Conservation (phyloP, 768 basidiomycete genomes). For the Tulasnella sp. region DNA sequence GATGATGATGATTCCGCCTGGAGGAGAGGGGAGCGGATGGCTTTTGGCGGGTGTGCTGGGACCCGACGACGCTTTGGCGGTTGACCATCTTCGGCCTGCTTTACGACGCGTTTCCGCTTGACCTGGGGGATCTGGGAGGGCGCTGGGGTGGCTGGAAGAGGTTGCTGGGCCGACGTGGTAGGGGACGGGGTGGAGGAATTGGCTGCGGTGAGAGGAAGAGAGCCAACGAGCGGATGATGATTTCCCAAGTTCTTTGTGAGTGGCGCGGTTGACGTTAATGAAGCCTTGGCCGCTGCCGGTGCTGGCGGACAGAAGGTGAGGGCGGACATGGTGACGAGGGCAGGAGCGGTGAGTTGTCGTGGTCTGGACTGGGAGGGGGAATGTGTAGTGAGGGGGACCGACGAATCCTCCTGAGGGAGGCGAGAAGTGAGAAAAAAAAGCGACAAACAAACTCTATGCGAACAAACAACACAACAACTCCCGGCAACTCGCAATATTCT, state of each 20-base stretch:
- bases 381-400: conserved; percentile 8
- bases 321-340: conserved; percentile 12
- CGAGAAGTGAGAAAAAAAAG: background rate
- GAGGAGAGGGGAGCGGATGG: conserved; percentile 9
- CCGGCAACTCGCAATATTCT: background rate
- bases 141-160: background rate
- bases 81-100: conserved; percentile 10
- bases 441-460: background rate
- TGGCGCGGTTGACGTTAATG: background rate
- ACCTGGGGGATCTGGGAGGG: background rate
- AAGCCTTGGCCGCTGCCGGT: background rate
- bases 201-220: conserved; percentile 13
- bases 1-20: background rate
- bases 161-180: background rate
- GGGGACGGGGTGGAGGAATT: background rate
- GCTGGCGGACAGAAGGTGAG: conserved; percentile 8
- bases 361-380: background rate
- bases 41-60: conserved; percentile 2
- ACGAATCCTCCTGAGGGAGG: background rate
- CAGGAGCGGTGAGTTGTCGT: background rate
- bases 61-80: background rate
- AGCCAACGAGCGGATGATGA: conserved; percentile 8
- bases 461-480: conserved; percentile 7
- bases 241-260: conserved; percentile 5
- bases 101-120: conserved; percentile 18